phyloP scores from a whole-genome alignment of 768 basidiomycete genomes.

The Symmetrospora coprosmae region DNA sequence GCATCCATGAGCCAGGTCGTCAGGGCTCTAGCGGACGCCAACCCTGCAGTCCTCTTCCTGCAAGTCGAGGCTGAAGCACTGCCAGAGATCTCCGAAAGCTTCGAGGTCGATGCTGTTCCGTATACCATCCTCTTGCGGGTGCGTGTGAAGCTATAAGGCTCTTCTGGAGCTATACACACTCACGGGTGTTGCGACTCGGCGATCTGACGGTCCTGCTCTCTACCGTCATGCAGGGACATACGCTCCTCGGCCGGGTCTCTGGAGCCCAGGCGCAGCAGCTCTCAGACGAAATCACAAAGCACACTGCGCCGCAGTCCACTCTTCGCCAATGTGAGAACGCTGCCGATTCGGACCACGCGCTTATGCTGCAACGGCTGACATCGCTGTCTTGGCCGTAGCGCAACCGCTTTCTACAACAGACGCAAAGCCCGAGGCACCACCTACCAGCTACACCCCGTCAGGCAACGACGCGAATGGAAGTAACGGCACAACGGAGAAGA shows the following conservation, averaged over 20 bases:
- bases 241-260: slow-evolving; percentile 57
- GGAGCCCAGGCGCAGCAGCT: slow-evolving; percentile 66
- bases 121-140: slow-evolving; percentile 68
- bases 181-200: too few relatives aligned
- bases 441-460: slow-evolving; percentile 32
- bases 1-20: slow-evolving; percentile 29
- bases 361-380: not conserved
- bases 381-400: slow-evolving; percentile 19
- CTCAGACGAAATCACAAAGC: slow-evolving; percentile 49
- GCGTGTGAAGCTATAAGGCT: slow-evolving; percentile 30
- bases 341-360: slow-evolving; percentile 9
- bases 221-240: slow-evolving; percentile 55
- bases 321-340: slow-evolving; percentile 13
- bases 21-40: slow-evolving; percentile 56
- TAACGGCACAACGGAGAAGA: not conserved
- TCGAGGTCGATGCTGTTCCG: slow-evolving; percentile 81
- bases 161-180: too few relatives aligned
- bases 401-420: slow-evolving; percentile 46
- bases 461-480: slow-evolving; percentile 7
- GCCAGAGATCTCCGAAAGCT: slow-evolving; percentile 74
- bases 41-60: slow-evolving; percentile 56
- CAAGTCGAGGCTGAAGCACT: slow-evolving; percentile 73
- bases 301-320: slow-evolving; percentile 34
- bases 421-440: slow-evolving; percentile 37
- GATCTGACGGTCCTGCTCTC: too few relatives aligned